Percentiles rank a stretch among this genome's conserved stretches.
Evolutionary conservation across 192 early-diverging fungal species (phyloP).

Genomic region (Coemansia sp.): DNA sequence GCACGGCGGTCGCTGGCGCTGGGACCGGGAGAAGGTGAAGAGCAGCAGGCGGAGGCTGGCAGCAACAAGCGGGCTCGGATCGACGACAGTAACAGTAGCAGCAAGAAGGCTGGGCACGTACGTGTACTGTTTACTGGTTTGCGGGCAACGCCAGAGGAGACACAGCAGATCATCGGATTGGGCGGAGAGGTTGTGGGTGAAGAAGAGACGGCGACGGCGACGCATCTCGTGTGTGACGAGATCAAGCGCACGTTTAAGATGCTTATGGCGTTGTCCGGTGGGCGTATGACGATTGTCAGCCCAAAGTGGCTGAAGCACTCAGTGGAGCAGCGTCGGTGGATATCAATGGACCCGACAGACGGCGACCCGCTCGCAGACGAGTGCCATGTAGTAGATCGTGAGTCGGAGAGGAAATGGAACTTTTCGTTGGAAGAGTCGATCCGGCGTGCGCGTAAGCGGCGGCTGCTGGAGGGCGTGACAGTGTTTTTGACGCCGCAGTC

Average conservation of each 20-base stretch:
- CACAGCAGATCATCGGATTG: constrained; percentile 50
- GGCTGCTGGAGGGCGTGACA: constrained; percentile 38
- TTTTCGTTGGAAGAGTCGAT: constrained; percentile 30
- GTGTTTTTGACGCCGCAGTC: constrained; percentile 39
- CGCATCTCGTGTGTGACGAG: constrained; percentile 58
- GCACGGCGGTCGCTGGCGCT: constrained; percentile 30
- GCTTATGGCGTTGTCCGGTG: constrained; percentile 41
- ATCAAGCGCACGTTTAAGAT: constrained; percentile 63
- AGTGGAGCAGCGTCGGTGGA: constrained; percentile 33
- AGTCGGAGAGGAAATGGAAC: constrained; percentile 28
- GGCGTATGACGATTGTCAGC: constrained; percentile 31
- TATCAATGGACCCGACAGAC: constrained; percentile 14
- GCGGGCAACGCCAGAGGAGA: constrained; percentile 31
- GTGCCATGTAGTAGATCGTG: constrained; percentile 28
- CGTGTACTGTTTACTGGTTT: constrained; percentile 55
- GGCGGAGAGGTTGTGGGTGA: constrained; percentile 53
- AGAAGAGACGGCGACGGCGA: constrained; percentile 50
- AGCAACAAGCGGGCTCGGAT: constrained; percentile 18
- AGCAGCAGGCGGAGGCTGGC: constrained; percentile 1
- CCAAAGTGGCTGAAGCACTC: constrained; percentile 41
- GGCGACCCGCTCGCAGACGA: constrained; percentile 5
- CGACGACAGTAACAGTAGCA: background rate
- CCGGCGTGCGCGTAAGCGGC: constrained; percentile 19
- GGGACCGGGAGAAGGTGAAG: constrained; percentile 24
- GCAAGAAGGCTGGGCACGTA: constrained; percentile 2